A percentile compares a stretch with the other conserved stretches of the same genome.
These are phyloP conservation scores for Hypoxylon sp. DNA, from an alignment of 2,329 filamentous ascomycete genomes.

Conservation along the genomic window DNA sequence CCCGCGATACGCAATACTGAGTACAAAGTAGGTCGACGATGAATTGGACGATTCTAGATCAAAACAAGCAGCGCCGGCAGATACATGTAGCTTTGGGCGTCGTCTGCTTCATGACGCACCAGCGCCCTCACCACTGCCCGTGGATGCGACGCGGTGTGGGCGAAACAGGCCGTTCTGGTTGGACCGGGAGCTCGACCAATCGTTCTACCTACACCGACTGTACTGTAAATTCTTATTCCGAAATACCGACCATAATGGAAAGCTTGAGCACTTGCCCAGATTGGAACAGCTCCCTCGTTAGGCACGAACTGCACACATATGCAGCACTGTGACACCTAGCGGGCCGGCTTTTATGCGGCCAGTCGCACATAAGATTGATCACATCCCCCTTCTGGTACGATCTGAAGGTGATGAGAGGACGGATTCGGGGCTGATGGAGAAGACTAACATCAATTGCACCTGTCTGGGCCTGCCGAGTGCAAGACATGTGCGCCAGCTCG, in stretches of 20 bases:
- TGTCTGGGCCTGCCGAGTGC: conserved; percentile 40
- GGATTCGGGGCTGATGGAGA: conserved; percentile 44
- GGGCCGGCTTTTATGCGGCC: conserved; percentile 54
- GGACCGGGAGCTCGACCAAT: conserved; percentile 39
- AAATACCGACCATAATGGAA: conserved; percentile 41
- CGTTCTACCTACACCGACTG: conserved; percentile 44
- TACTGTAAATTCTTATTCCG: conserved; percentile 42
- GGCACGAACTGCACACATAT: conserved; percentile 50
- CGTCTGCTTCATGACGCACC: conserved; percentile 42
- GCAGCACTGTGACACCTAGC: conserved; percentile 50
- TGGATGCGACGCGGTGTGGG: conserved; percentile 44
- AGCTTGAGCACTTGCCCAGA: conserved; percentile 44
- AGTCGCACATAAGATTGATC: conserved; percentile 50
- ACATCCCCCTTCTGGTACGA: conserved; percentile 51
- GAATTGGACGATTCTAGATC: conserved; percentile 38
- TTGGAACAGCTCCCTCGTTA: conserved; percentile 47
- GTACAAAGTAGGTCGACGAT: conserved; percentile 28
- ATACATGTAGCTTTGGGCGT: conserved; percentile 30
- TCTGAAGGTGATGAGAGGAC: conserved; percentile 46
- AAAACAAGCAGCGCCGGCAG: conserved; percentile 39
- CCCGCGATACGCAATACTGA: conserved; percentile 41
- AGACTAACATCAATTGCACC: conserved; percentile 39
- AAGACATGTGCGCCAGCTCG: conserved; percentile 47
- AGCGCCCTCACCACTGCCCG: conserved; percentile 36
- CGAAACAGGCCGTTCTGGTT: conserved; percentile 39